phyloP scores from a whole-genome alignment of 2,329 filamentous ascomycete species.

The Mycosphaerella sp. region DNA sequence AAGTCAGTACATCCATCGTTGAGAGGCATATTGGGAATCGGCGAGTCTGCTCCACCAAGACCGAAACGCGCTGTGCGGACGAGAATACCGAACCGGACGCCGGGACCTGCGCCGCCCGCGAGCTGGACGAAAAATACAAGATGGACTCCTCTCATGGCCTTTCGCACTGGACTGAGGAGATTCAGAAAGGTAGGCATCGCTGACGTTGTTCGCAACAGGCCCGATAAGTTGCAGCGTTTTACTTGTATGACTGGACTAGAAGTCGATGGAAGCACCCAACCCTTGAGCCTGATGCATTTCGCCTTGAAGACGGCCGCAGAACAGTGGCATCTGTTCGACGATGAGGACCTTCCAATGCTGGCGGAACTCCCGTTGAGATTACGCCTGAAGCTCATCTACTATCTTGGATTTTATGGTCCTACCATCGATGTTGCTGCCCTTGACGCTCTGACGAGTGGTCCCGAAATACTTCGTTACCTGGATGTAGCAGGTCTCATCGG shows the following conservation, averaged over 20 bases:
- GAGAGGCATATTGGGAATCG: conserved; percentile 41
- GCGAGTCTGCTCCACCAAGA: conserved; percentile 42
- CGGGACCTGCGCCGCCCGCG: conserved; percentile 43
- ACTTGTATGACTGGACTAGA: conserved; percentile 19
- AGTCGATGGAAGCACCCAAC: conserved; percentile 1
- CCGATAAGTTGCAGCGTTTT: conserved; percentile 27
- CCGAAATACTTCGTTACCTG: conserved; percentile 44
- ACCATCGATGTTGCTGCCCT: conserved; percentile 43
- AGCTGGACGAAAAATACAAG: conserved; percentile 40
- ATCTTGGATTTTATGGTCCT: conserved; percentile 48
- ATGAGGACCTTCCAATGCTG: conserved; percentile 53
- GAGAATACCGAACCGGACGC: conserved; percentile 32
- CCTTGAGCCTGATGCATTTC: conserved; percentile 46
- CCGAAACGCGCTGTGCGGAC: conserved; percentile 39
- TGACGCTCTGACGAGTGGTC: conserved; percentile 46
- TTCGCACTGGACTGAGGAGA: conserved; percentile 19
- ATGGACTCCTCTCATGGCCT: conserved; percentile 20
- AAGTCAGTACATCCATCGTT: conserved; percentile 42
- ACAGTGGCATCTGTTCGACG: conserved; percentile 52
- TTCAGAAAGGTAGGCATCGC: conserved; percentile 8
- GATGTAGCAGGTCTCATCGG: conserved; percentile 51
- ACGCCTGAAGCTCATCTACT: conserved; percentile 51
- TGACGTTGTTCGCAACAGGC: conserved; percentile 24
- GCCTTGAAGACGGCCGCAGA: conserved; percentile 49
- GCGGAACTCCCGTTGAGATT: conserved; percentile 47